A percentile compares a stretch with the other conserved stretches of the same genome.
Conservation (phyloP, 345 rosid species). For the Citrus australasica region DNA sequence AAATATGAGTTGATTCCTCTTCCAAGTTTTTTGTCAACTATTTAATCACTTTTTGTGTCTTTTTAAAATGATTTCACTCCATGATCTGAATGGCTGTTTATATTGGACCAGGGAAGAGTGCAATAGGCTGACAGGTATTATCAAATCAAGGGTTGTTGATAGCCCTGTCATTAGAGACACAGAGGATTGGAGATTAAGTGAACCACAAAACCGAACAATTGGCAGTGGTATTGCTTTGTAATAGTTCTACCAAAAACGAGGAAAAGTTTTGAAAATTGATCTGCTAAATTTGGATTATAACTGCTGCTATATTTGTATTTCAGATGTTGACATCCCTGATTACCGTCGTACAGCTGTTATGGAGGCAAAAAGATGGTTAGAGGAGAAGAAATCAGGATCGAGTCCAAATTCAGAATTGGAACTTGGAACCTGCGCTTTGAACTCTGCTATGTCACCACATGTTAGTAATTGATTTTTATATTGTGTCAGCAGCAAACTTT, state of each 20-base stretch:
- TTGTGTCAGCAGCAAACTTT: background rate
- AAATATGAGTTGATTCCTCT: background rate
- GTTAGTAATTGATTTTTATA: conserved; percentile 35
- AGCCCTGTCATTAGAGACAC: conserved; percentile 24
- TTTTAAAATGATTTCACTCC: conserved; percentile 11
- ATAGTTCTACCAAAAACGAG: conserved; percentile 13
- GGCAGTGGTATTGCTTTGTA: conserved; percentile 38
- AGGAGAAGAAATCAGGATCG: conserved; percentile 69
- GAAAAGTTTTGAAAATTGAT: background rate
- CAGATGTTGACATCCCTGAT: conserved; percentile 51
- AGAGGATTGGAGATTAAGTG: conserved; percentile 25
- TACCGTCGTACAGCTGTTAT: conserved; percentile 44
- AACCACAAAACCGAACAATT: conserved; percentile 16
- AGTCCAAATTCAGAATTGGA: conserved; percentile 48
- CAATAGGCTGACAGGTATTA: conserved; percentile 53
- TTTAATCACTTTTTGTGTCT: conserved; percentile 1
- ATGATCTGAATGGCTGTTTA: conserved; percentile 18
- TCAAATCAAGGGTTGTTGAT: conserved; percentile 69
- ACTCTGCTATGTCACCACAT: conserved; percentile 28
- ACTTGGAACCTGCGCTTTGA: conserved; percentile 29
- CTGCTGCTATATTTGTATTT: conserved; percentile 18
- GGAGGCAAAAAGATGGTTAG: conserved; percentile 83
- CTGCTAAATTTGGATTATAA: conserved; percentile 4
- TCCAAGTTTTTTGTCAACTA: background rate
- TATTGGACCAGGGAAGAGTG: conserved; percentile 76